These are phyloP conservation scores for Zygosaccharomyces rouxii DNA, from an alignment of 805 yeast species.

Conservation along the genomic window DNA sequence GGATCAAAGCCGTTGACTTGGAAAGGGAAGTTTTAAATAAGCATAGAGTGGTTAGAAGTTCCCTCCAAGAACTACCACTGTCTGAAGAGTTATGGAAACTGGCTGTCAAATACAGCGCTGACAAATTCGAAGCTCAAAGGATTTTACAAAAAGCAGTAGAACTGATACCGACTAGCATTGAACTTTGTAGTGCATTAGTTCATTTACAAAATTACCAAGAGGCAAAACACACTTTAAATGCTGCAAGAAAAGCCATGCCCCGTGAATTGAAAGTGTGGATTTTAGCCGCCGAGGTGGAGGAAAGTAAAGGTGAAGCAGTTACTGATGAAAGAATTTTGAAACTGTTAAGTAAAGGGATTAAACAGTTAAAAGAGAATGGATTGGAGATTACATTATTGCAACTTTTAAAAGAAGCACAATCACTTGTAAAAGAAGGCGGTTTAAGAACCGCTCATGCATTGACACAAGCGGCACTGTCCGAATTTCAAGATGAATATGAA, in stretches of 20 bases:
- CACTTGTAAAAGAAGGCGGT: slow-evolving; percentile 44
- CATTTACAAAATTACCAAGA: slow-evolving; percentile 41
- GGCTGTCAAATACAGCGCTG: slow-evolving; percentile 57
- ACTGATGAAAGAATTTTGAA: slow-evolving; percentile 35
- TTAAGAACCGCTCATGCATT: slow-evolving; percentile 53
- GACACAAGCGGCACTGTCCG: slow-evolving; percentile 39
- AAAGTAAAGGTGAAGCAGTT: slow-evolving; percentile 38
- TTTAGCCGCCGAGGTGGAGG: slow-evolving; percentile 66
- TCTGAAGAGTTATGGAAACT: slow-evolving; percentile 63
- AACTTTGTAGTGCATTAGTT: slow-evolving; percentile 61
- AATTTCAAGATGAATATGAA: slow-evolving; percentile 24
- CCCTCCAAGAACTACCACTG: slow-evolving; percentile 59
- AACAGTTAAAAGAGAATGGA: slow-evolving; percentile 45
- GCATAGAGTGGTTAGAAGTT: slow-evolving; percentile 61
- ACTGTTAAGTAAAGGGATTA: slow-evolving; percentile 39
- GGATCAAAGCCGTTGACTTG: slow-evolving; percentile 67
- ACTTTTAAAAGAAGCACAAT: slow-evolving; percentile 57
- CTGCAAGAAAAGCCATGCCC: slow-evolving; percentile 54
- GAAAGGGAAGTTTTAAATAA: slow-evolving; percentile 56
- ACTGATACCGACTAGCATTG: slow-evolving; percentile 58
- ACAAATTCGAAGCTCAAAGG: slow-evolving; percentile 44
- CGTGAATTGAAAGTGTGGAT: slow-evolving; percentile 59
- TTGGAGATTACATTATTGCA: slow-evolving; percentile 35
- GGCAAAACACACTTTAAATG: slow-evolving; percentile 52
- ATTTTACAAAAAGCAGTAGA: slow-evolving; percentile 64